Conservation (phyloP, 1,284 basidiomycete genomes). For the Ustilago sp. region DNA sequence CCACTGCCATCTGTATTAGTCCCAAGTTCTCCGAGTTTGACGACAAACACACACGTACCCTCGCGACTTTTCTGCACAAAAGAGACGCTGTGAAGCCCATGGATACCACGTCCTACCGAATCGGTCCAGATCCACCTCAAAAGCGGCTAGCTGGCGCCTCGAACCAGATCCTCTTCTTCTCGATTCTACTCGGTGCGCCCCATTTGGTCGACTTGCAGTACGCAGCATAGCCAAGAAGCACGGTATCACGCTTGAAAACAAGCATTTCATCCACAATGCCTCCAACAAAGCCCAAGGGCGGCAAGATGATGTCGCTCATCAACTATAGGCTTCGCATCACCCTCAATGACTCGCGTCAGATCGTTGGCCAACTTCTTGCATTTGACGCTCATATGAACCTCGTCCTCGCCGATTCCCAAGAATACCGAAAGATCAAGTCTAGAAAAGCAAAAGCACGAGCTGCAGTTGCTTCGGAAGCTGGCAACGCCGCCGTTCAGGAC, state of each 20-base stretch:
- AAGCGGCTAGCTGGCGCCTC: no score
- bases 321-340: slow-evolving; percentile 98
- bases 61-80: not conserved
- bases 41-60: not conserved
- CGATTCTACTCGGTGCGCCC: not conserved
- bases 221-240: not conserved
- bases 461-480: slow-evolving; percentile 40
- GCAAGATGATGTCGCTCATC: slow-evolving; percentile 94
- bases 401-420: slow-evolving; percentile 83
- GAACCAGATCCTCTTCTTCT: no score
- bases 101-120: no score
- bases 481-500: slow-evolving; percentile 45
- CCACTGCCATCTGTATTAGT: not conserved
- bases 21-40: not conserved
- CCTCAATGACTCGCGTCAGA: slow-evolving; percentile 94
- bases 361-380: slow-evolving; percentile 98
- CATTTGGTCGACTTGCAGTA: not conserved
- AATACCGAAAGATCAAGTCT: slow-evolving; percentile 66
- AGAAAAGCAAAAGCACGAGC: slow-evolving; percentile 54
- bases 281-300: slow-evolving; percentile 65
- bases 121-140: no score
- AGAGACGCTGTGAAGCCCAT: no score
- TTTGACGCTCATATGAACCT: slow-evolving; percentile 99
- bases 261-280: slow-evolving; percentile 39
- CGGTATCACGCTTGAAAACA: not conserved